Percentiles rank a stretch among this genome's conserved stretches.
These are phyloP conservation scores for Curvularia hawaiiensis DNA, from an alignment of 2,329 filamentous ascomycete genomes.

Conservation along the genomic window DNA sequence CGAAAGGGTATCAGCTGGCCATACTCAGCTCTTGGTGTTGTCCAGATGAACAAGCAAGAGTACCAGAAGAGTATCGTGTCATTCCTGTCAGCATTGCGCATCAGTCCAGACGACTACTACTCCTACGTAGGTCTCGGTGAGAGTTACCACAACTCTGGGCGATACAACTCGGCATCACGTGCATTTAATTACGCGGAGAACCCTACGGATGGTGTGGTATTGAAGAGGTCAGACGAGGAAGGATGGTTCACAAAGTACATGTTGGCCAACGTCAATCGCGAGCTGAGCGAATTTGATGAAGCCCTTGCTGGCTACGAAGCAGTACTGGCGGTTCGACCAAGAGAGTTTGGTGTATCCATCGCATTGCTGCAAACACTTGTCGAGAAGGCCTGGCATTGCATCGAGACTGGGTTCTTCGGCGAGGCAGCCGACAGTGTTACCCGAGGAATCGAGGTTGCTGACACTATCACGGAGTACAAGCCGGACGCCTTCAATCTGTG, in stretches of 20 bases:
- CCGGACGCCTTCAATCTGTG: conserved; percentile 88
- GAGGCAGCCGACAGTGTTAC: conserved; percentile 74
- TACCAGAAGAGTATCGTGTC: conserved; percentile 88
- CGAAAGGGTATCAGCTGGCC: conserved; percentile 95
- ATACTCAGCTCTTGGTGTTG: conserved; percentile 89
- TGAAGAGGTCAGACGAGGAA: conserved; percentile 64
- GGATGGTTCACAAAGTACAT: conserved; percentile 98
- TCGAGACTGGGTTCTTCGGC: conserved; percentile 86
- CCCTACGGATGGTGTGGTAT: conserved; percentile 66
- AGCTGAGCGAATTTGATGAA: conserved; percentile 87
- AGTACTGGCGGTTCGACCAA: conserved; percentile 70
- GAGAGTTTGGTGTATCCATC: conserved; percentile 85
- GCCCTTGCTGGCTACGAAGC: conserved; percentile 77
- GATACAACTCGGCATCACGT: conserved; percentile 92
- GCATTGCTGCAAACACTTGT: conserved; percentile 87
- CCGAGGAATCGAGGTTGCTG: conserved; percentile 71
- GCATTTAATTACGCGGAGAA: conserved; percentile 85
- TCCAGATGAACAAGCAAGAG: conserved; percentile 92
- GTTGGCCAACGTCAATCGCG: conserved; percentile 91
- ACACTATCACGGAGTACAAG: conserved; percentile 63
- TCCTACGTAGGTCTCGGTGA: conserved; percentile 97
- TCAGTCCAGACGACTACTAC: conserved; percentile 86
- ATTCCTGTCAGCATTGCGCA: conserved; percentile 86
- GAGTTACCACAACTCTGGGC: conserved; percentile 91
- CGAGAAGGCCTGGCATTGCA: conserved; percentile 76